Conservation (phyloP, 2,329 filamentous ascomycete genomes). For the Epichloe bromicola region DNA sequence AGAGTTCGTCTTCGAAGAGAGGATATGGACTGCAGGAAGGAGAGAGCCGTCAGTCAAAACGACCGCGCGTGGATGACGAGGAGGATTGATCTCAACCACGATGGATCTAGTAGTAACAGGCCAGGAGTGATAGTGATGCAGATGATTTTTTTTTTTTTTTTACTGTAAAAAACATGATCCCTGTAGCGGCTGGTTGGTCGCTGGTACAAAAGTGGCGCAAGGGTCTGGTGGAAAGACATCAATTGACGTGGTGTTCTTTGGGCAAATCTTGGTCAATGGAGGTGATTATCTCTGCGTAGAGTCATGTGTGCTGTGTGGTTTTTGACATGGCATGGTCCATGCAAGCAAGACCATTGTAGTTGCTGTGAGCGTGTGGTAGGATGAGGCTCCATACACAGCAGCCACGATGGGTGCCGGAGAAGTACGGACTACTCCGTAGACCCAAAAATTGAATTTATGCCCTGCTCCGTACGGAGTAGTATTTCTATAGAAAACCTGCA, state of each 20-base stretch:
- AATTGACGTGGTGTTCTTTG: background rate
- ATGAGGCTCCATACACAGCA: too few relatives aligned
- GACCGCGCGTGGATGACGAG: slow-evolving; percentile 67
- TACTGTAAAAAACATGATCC: background rate
- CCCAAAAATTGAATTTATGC: too few relatives aligned
- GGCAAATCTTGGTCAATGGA: background rate
- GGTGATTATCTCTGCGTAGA: too few relatives aligned
- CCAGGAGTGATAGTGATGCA: background rate
- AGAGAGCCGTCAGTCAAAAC: slow-evolving; percentile 50
- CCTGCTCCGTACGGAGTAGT: too few relatives aligned
- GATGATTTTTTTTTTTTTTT: background rate
- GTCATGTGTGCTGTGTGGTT: too few relatives aligned
- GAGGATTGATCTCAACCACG: slow-evolving; percentile 24
- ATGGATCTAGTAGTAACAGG: slow-evolving; percentile 1
- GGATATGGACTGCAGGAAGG: slow-evolving; percentile 64
- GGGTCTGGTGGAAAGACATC: background rate
- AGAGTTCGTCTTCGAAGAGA: slow-evolving; percentile 52
- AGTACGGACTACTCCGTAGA: too few relatives aligned
- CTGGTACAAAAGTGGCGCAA: background rate
- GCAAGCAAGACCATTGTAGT: too few relatives aligned
- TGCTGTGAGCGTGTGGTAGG: too few relatives aligned
- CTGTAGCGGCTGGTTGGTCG: background rate
- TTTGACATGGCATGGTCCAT: too few relatives aligned
- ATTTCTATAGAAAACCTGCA: too few relatives aligned
- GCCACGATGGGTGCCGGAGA: too few relatives aligned